Percentiles rank a stretch among this genome's conserved stretches.
Conservation (phyloP, 1,139 yeast species). For the Pichia sp. region DNA sequence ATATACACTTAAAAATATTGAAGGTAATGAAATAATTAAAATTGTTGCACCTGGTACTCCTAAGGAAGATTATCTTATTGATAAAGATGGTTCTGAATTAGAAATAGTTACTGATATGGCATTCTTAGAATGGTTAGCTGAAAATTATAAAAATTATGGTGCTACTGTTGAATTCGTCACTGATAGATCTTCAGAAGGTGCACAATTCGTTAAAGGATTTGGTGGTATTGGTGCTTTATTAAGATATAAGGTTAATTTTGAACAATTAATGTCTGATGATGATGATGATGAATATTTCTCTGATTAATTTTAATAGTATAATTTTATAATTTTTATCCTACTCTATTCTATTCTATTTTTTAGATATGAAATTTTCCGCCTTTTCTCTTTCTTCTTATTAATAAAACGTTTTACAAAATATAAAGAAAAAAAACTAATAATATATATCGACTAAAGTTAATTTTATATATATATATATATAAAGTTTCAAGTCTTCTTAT, state of each 20-base stretch:
- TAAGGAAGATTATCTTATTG: conserved; percentile 71
- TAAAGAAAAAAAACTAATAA: too few relatives aligned
- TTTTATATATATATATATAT: not conserved
- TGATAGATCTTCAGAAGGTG: conserved; percentile 95
- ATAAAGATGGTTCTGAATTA: conserved; percentile 83
- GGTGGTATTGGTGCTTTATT: conserved; percentile 98
- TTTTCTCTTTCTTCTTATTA: conserved; percentile 1
- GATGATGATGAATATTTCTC: conserved; percentile 71
- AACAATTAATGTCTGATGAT: conserved; percentile 83
- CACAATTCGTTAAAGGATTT: conserved; percentile 94
- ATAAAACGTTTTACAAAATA: not conserved
- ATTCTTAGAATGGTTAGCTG: conserved; percentile 95
- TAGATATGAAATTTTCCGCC: too few relatives aligned
- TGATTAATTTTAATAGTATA: conserved; percentile 39
- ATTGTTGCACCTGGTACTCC: conserved; percentile 67
- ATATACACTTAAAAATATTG: conserved; percentile 78
- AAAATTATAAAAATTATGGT: conserved; percentile 89
- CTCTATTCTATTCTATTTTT: too few relatives aligned
- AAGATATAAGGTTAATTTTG: conserved; percentile 95
- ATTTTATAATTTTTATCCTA: conserved; percentile 4
- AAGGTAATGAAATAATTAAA: conserved; percentile 70
- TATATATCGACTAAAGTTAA: too few relatives aligned
- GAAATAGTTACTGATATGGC: conserved; percentile 78
- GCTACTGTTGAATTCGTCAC: conserved; percentile 94
- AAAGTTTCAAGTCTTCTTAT: not conserved